A percentile compares a stretch with the other conserved stretches of the same genome.
Conservation (phyloP, 768 basidiomycete genomes). For the Pluteus cervinus region DNA sequence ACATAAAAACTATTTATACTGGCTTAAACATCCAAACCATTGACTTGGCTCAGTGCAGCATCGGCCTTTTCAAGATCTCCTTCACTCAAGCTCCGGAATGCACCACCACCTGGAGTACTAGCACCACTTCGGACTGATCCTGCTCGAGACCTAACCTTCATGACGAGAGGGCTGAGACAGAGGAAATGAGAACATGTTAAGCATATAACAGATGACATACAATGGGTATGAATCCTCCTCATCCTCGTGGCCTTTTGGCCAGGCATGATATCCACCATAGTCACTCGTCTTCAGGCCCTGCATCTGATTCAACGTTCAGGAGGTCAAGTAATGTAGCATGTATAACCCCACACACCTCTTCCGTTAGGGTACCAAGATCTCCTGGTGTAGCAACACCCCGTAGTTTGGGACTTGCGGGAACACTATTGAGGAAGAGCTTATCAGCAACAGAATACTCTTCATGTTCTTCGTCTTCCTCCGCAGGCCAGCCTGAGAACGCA, state of each 20-base stretch:
- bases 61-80: slow-evolving; percentile 84
- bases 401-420: slow-evolving; percentile 85
- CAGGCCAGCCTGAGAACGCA: slow-evolving; percentile 74
- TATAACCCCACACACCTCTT: slow-evolving; percentile 48
- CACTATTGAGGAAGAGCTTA: slow-evolving; percentile 64
- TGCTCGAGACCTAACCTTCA: slow-evolving; percentile 83
- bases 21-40: slow-evolving; percentile 15
- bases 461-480: slow-evolving; percentile 38
- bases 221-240: slow-evolving; percentile 92
- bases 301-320: slow-evolving; percentile 46
- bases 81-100: slow-evolving; percentile 78
- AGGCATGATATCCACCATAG: slow-evolving; percentile 66
- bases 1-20: neutral
- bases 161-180: slow-evolving; percentile 66
- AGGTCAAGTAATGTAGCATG: neutral
- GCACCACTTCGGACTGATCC: slow-evolving; percentile 63
- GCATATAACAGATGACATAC: slow-evolving; percentile 38
- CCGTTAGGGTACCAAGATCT: slow-evolving; percentile 85
- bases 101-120: slow-evolving; percentile 85
- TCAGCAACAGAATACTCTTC: slow-evolving; percentile 53
- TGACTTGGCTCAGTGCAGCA: slow-evolving; percentile 67
- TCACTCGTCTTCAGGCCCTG: slow-evolving; percentile 82
- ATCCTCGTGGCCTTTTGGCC: slow-evolving; percentile 58
- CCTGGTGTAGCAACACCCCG: slow-evolving; percentile 88
- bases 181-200: slow-evolving; percentile 1